Evolutionary conservation across 2,329 filamentous ascomycete genomes (phyloP).

Genomic region (Aschersonia sp.): DNA sequence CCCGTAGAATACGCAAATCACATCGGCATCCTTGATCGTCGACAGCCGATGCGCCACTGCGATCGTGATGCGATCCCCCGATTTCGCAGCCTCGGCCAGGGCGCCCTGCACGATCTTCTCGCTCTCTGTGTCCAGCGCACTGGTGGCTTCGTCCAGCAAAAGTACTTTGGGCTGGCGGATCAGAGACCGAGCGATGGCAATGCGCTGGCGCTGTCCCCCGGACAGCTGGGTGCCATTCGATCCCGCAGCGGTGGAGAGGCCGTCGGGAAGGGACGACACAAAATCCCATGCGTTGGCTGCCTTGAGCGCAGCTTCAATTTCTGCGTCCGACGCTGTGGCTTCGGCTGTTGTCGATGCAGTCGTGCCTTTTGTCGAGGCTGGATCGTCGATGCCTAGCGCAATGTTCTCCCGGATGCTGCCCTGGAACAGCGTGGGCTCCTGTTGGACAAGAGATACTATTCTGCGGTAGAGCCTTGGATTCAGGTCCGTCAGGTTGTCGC

Average conservation of each 20-base stretch:
- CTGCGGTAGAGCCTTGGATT: slow-evolving; percentile 35
- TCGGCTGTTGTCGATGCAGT: slow-evolving; percentile 8
- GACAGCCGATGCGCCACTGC: slow-evolving; percentile 84
- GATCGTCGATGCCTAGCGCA: slow-evolving; percentile 7
- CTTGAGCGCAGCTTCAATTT: slow-evolving; percentile 27
- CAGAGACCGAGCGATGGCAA: slow-evolving; percentile 7
- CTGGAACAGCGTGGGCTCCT: slow-evolving; percentile 55
- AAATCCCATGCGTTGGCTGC: slow-evolving; percentile 36
- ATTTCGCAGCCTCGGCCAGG: slow-evolving; percentile 56
- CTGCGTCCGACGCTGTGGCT: slow-evolving; percentile 13
- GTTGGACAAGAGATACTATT: slow-evolving; percentile 39
- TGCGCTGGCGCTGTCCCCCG: slow-evolving; percentile 8
- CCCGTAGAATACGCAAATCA: slow-evolving; percentile 45
- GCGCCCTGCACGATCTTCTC: slow-evolving; percentile 87
- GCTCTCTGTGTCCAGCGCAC: slow-evolving; percentile 83
- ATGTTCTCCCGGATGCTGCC: slow-evolving; percentile 79
- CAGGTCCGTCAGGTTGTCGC: slow-evolving; percentile 23
- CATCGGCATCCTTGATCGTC: slow-evolving; percentile 64
- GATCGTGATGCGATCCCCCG: slow-evolving; percentile 80
- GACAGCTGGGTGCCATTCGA: slow-evolving; percentile 22
- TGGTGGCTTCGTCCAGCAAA: slow-evolving; percentile 86
- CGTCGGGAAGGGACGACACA: slow-evolving; percentile 73
- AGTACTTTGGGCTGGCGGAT: slow-evolving; percentile 87
- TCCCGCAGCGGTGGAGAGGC: slow-evolving; percentile 76
- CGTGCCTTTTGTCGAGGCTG: slow-evolving; percentile 6